Percentiles rank a stretch among this genome's conserved stretches.
phyloP scores from a whole-genome alignment of 257 asterid genomes.

The Voacanga thouarsii region DNA sequence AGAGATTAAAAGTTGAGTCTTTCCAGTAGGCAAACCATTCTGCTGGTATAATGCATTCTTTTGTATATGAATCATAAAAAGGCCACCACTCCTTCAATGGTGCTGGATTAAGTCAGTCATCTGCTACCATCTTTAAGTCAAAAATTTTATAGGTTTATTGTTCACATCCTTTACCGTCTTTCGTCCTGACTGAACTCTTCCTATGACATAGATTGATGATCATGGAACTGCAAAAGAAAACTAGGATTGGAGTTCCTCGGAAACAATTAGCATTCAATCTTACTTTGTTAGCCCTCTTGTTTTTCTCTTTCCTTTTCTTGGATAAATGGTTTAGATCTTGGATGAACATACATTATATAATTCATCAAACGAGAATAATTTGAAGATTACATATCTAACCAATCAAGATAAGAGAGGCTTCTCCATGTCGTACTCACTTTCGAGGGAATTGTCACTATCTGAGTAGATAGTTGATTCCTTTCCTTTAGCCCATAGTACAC shows the following conservation, averaged over 20 bases:
- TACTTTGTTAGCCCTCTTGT: background rate
- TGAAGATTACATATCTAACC: background rate
- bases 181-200: constrained; percentile 2
- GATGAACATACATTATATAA: background rate
- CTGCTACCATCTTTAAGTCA: background rate
- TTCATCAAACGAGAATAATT: background rate
- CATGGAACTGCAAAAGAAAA: constrained; percentile 26
- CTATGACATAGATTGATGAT: background rate
- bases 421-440: constrained; percentile 54
- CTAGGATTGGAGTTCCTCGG: background rate
- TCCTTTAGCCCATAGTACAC: constrained; percentile 86
- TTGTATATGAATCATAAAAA: background rate
- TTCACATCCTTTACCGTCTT: constrained; percentile 1
- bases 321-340: background rate
- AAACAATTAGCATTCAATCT: background rate
- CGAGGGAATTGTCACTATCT: constrained; percentile 12
- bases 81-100: background rate
- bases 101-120: background rate
- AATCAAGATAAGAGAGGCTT: constrained; percentile 68
- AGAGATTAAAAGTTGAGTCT: background rate
- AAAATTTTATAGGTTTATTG: background rate
- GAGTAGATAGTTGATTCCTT: constrained; percentile 38
- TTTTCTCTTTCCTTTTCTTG: background rate
- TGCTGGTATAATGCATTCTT: background rate
- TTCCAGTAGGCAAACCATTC: background rate